phyloP scores from a whole-genome alignment of 345 rosid species.

The Streptanthus diversifolius region DNA sequence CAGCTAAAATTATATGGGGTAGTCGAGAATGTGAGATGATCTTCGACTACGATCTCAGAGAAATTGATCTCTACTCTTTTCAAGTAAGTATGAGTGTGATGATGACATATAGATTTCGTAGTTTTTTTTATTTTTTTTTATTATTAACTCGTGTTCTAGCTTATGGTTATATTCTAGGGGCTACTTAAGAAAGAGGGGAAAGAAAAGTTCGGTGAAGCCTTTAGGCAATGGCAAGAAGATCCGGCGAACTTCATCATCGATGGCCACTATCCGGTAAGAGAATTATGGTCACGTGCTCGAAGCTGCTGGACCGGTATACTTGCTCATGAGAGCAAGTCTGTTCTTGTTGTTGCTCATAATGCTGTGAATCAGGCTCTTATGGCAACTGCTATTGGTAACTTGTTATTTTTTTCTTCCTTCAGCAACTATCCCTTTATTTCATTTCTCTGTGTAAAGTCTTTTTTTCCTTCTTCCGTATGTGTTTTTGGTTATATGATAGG shows the following conservation, averaged over 20 bases:
- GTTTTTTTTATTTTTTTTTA: neutral
- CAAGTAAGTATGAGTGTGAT: slow-evolving; percentile 45
- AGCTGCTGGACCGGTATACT: slow-evolving; percentile 68
- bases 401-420: neutral
- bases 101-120: neutral
- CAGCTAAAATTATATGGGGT: slow-evolving; percentile 90
- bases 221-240: slow-evolving; percentile 75
- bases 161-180: slow-evolving; percentile 50
- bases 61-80: slow-evolving; percentile 89
- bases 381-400: slow-evolving; percentile 78
- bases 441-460: neutral
- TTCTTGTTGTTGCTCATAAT: slow-evolving; percentile 97
- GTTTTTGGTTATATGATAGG: slow-evolving; percentile 41
- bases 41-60: slow-evolving; percentile 66
- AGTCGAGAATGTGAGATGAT: slow-evolving; percentile 55
- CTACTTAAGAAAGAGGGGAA: slow-evolving; percentile 83
- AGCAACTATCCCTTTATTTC: neutral
- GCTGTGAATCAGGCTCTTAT: slow-evolving; percentile 93
- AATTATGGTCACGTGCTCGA: slow-evolving; percentile 77
- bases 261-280: slow-evolving; percentile 86
- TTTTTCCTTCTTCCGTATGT: neutral
- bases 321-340: slow-evolving; percentile 68
- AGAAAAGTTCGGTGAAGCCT: slow-evolving; percentile 72
- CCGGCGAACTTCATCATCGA: slow-evolving; percentile 76
- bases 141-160: neutral